Conservation (phyloP, 2,329 filamentous ascomycete genomes). For the Byssothecium circinans region DNA sequence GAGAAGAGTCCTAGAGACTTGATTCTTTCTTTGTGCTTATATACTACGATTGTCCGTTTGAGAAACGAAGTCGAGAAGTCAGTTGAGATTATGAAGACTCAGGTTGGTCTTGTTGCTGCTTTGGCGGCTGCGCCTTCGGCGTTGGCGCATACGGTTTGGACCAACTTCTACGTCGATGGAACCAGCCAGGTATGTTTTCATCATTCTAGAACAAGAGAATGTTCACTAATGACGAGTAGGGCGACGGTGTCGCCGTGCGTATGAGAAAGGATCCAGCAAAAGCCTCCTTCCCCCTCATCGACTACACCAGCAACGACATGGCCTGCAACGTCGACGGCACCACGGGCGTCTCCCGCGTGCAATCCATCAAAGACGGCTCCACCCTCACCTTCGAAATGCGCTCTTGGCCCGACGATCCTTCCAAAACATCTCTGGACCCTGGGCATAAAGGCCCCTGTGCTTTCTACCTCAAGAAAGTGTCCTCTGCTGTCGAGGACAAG, state of each 20-base stretch:
- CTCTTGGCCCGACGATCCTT: constrained; percentile 58
- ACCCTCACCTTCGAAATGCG: constrained; percentile 69
- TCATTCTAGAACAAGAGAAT: neutral
- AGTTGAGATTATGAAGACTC: constrained; percentile 35
- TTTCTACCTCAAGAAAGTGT: constrained; percentile 72
- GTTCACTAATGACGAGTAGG: constrained; percentile 48
- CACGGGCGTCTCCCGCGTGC: constrained; percentile 53
- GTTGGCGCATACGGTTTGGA: constrained; percentile 42
- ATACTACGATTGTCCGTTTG: constrained; percentile 9
- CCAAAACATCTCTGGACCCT: constrained; percentile 60
- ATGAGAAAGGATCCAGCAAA: constrained; percentile 59
- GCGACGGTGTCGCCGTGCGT: constrained; percentile 71
- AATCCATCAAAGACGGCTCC: constrained; percentile 52
- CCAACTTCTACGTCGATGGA: constrained; percentile 40
- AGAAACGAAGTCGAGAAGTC: constrained; percentile 4
- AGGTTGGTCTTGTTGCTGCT: constrained; percentile 34
- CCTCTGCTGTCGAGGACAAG: constrained; percentile 56
- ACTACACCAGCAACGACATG: constrained; percentile 64
- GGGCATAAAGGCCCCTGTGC: constrained; percentile 70
- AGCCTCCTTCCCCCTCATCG: constrained; percentile 60
- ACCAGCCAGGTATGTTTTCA: constrained; percentile 27
- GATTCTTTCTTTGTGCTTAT: constrained; percentile 30
- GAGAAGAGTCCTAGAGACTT: constrained; percentile 39
- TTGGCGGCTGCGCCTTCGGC: constrained; percentile 36
- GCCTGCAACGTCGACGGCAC: constrained; percentile 63